Conservation (phyloP, 2,329 filamentous ascomycete genomes). For the Cladophialophora psammophila region DNA sequence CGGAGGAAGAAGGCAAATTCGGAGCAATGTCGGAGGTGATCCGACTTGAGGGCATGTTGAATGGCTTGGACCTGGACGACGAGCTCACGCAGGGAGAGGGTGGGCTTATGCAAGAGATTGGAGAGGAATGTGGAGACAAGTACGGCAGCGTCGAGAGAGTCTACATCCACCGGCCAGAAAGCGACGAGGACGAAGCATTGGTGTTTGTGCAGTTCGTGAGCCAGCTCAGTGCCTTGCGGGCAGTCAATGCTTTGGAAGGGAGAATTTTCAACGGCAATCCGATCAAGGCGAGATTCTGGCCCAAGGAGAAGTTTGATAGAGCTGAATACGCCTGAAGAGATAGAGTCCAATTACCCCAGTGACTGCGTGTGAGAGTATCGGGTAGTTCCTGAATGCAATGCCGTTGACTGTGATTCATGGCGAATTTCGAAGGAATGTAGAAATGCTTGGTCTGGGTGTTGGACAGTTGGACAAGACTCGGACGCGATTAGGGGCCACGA, state of each 20-base stretch:
- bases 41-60: conserved; percentile 82
- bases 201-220: conserved; percentile 96
- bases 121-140: conserved; percentile 88
- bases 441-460: background rate
- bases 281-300: conserved; percentile 83
- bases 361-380: background rate
- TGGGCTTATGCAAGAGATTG: conserved; percentile 88
- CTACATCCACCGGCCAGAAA: conserved; percentile 60
- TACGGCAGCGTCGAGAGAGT: conserved; percentile 85
- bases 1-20: conserved; percentile 63
- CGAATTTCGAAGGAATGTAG: background rate
- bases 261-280: conserved; percentile 86
- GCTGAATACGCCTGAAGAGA: conserved; percentile 26
- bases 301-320: conserved; percentile 78
- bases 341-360: background rate
- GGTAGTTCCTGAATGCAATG: conserved; percentile 2
- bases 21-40: conserved; percentile 82
- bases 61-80: conserved; percentile 79
- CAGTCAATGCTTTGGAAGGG: conserved; percentile 87
- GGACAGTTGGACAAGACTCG: background rate
- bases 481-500: conserved; percentile 1
- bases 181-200: conserved; percentile 59
- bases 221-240: conserved; percentile 81
- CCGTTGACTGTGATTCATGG: background rate
- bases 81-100: conserved; percentile 72